Conservation (phyloP, 108 stramenopile species). For the Tribonema minus region DNA sequence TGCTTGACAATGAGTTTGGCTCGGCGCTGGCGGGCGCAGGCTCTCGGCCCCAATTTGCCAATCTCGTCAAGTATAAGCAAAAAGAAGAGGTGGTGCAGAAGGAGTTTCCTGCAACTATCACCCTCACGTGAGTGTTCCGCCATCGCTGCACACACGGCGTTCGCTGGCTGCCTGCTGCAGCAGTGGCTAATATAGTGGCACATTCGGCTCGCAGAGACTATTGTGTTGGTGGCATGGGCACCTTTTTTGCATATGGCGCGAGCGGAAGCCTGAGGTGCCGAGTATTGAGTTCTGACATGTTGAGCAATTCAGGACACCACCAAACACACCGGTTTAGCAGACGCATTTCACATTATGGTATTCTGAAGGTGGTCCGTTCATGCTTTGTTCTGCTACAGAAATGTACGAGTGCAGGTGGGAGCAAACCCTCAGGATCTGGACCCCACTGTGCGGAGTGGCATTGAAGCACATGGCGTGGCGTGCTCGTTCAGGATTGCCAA, state of each 20-base stretch:
- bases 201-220: no score
- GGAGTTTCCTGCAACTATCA: constrained; percentile 20
- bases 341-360: no score
- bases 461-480: not conserved
- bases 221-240: no score
- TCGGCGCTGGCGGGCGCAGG: constrained; percentile 19
- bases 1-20: constrained; percentile 33
- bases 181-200: no score
- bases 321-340: no score
- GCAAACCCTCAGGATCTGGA: not conserved
- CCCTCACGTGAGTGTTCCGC: not conserved
- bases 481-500: constrained; percentile 30
- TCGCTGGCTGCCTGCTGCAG: no score
- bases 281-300: no score
- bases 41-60: constrained; percentile 8
- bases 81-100: constrained; percentile 7
- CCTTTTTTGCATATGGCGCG: no score
- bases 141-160: not conserved
- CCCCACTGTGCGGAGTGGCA: not conserved
- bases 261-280: no score
- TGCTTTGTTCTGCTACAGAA: constrained; percentile 11
- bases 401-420: constrained; percentile 10
- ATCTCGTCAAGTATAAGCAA: constrained; percentile 13
- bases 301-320: no score
- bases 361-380: no score